Conservation (phyloP, 257 asterid genomes). For the Penstemon davidsonii region DNA sequence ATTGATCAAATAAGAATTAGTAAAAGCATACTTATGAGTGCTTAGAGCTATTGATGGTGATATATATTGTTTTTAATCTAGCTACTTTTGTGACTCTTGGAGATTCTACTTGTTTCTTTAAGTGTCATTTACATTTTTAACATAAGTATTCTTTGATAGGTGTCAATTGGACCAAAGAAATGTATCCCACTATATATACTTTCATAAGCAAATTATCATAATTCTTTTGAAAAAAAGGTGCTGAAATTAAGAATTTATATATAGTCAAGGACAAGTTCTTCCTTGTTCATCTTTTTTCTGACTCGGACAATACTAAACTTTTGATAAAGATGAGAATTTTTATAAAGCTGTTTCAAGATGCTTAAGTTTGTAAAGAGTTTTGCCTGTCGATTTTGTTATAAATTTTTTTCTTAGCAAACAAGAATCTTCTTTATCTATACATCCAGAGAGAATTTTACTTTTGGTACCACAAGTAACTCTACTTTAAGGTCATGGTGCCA, state of each 20-base stretch:
- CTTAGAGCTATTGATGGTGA: slow-evolving; percentile 17
- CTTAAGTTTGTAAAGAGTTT: slow-evolving; percentile 26
- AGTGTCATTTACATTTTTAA: slow-evolving; percentile 24
- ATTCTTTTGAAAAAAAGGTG: slow-evolving; percentile 23
- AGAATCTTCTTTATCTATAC: slow-evolving; percentile 31
- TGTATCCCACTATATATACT: slow-evolving; percentile 31
- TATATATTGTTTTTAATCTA: slow-evolving; percentile 8
- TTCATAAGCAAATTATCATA: slow-evolving; percentile 35
- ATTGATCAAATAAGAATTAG: not conserved
- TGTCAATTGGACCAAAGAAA: slow-evolving; percentile 34
- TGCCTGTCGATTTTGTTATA: slow-evolving; percentile 29
- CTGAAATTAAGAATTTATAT: slow-evolving; percentile 38
- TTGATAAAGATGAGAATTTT: slow-evolving; percentile 19
- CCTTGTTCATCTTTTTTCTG: slow-evolving; percentile 23
- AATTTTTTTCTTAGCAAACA: slow-evolving; percentile 31
- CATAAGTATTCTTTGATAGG: slow-evolving; percentile 27
- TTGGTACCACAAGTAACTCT: too few species aligned
- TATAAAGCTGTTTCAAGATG: slow-evolving; percentile 36
- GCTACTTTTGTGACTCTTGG: slow-evolving; percentile 25
- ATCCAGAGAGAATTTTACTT: too few species aligned
- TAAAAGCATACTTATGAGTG: slow-evolving; percentile 1
- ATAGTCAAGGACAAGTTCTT: slow-evolving; percentile 37
- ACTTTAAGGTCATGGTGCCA: too few species aligned
- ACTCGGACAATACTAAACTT: slow-evolving; percentile 23
- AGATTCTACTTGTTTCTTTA: slow-evolving; percentile 42